Evolutionary conservation across 768 basidiomycete genomes (phyloP).

Genomic region (Dendrothele bispora): DNA sequence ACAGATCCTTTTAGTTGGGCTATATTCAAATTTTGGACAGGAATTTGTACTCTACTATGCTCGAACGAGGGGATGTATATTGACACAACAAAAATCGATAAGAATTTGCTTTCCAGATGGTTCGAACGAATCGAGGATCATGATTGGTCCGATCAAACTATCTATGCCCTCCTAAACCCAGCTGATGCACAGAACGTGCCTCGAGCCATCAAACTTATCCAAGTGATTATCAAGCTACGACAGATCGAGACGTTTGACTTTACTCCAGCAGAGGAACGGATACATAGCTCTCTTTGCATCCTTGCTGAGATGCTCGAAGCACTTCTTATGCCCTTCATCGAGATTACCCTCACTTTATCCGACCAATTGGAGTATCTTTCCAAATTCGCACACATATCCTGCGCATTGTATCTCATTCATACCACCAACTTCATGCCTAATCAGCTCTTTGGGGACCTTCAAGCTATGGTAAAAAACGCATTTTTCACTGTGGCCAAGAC

Average conservation of each 20-base stretch:
- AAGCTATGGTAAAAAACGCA: constrained; percentile 27
- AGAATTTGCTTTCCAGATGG: constrained; percentile 13
- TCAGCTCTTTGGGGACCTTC: constrained; percentile 29
- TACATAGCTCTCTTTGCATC: constrained; percentile 7
- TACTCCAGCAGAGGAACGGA: background rate
- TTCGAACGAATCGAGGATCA: constrained; percentile 16
- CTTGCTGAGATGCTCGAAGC: constrained; percentile 9
- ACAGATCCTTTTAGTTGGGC: background rate
- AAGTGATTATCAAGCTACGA: constrained; percentile 4
- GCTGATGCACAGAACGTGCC: constrained; percentile 33
- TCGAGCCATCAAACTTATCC: constrained; percentile 25
- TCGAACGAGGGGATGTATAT: constrained; percentile 17
- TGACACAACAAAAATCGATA: constrained; percentile 20
- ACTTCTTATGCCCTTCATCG: constrained; percentile 24
- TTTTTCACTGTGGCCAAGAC: constrained; percentile 22
- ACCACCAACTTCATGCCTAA: constrained; percentile 23
- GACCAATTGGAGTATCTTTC: constrained; percentile 25
- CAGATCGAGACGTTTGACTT: background rate
- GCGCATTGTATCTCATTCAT: constrained; percentile 19
- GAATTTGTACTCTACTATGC: constrained; percentile 13
- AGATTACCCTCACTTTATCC: constrained; percentile 16
- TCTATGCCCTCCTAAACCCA: constrained; percentile 24
- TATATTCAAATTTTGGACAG: background rate
- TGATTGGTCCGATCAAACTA: background rate
- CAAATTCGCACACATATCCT: constrained; percentile 22